Conservation (phyloP, 768 basidiomycete genomes). For the Naematelia aurantialba region DNA sequence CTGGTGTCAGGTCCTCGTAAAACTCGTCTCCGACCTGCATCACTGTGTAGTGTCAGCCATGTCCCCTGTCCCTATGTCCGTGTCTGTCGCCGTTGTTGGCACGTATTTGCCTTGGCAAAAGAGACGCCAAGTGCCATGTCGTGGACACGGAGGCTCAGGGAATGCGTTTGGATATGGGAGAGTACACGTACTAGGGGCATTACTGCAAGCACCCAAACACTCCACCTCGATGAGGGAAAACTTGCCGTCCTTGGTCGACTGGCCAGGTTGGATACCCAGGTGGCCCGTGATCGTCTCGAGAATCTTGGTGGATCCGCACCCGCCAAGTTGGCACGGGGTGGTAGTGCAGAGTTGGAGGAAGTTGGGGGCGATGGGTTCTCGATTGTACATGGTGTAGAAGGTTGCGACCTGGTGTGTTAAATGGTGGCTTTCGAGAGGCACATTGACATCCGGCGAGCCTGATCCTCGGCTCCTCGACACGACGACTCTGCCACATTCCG, state of each 20-base stretch:
- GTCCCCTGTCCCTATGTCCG: background rate
- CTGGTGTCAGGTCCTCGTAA: conserved; percentile 61
- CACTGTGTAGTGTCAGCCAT: conserved; percentile 58
- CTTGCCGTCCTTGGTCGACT: conserved; percentile 92
- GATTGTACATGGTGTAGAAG: conserved; percentile 99
- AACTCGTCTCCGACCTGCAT: conserved; percentile 93
- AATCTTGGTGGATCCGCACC: conserved; percentile 78
- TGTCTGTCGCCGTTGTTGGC: background rate
- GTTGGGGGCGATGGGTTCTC: conserved; percentile 87
- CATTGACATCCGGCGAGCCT: background rate
- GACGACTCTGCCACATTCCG: too few species aligned
- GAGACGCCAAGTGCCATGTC: background rate
- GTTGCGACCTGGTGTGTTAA: conserved; percentile 68
- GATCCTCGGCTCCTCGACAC: background rate
- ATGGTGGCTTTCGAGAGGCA: background rate
- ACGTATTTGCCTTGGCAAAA: background rate
- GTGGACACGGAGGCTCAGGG: background rate
- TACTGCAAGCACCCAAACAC: conserved; percentile 96
- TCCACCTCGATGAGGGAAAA: conserved; percentile 98
- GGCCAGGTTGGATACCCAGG: conserved; percentile 78
- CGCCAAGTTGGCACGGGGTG: conserved; percentile 88
- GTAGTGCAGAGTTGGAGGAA: conserved; percentile 99
- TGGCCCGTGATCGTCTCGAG: conserved; percentile 77
- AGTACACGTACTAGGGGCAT: conserved; percentile 56
- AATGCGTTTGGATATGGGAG: background rate